Percentiles rank a stretch among this genome's conserved stretches.
Conservation (phyloP, 1,139 yeast genomes). For the Geotrichum aggregatum region DNA sequence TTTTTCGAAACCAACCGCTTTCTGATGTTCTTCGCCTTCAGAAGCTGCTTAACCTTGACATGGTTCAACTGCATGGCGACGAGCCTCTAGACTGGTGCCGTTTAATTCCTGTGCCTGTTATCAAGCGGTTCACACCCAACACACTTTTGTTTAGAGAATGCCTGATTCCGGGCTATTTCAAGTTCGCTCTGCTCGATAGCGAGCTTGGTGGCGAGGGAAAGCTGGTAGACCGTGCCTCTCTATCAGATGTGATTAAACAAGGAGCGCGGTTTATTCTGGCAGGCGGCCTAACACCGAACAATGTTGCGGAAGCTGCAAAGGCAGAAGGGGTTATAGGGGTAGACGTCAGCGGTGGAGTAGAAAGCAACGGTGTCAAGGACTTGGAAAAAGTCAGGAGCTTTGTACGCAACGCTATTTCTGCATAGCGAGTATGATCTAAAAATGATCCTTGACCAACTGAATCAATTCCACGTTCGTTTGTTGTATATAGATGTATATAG, state of each 20-base stretch:
- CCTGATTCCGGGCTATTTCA: slow-evolving; percentile 43
- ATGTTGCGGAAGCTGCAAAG: slow-evolving; percentile 54
- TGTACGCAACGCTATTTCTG: slow-evolving; percentile 46
- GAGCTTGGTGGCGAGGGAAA: slow-evolving; percentile 92
- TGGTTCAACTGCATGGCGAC: slow-evolving; percentile 85
- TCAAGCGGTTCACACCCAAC: slow-evolving; percentile 67
- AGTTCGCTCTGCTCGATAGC: slow-evolving; percentile 71
- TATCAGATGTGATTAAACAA: slow-evolving; percentile 40
- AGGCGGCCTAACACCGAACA: slow-evolving; percentile 80
- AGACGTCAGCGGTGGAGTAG: slow-evolving; percentile 96
- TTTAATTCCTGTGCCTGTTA: slow-evolving; percentile 55
- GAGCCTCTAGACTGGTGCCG: slow-evolving; percentile 61
- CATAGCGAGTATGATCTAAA: too few relatives aligned
- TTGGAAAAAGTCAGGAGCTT: slow-evolving; percentile 54
- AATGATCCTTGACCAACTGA: too few relatives aligned
- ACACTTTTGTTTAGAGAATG: slow-evolving; percentile 43
- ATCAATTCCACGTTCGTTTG: too few relatives aligned
- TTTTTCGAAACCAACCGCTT: slow-evolving; percentile 74
- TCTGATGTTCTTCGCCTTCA: slow-evolving; percentile 55
- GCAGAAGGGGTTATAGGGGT: slow-evolving; percentile 67
- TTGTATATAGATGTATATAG: too few relatives aligned
- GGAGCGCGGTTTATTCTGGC: slow-evolving; percentile 66
- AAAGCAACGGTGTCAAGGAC: slow-evolving; percentile 71
- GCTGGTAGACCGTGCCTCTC: slow-evolving; percentile 63
- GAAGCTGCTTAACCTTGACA: slow-evolving; percentile 54